Evolutionary conservation across 2,329 filamentous ascomycete genomes (phyloP).

Genomic region (Phialocephala subalpina): DNA sequence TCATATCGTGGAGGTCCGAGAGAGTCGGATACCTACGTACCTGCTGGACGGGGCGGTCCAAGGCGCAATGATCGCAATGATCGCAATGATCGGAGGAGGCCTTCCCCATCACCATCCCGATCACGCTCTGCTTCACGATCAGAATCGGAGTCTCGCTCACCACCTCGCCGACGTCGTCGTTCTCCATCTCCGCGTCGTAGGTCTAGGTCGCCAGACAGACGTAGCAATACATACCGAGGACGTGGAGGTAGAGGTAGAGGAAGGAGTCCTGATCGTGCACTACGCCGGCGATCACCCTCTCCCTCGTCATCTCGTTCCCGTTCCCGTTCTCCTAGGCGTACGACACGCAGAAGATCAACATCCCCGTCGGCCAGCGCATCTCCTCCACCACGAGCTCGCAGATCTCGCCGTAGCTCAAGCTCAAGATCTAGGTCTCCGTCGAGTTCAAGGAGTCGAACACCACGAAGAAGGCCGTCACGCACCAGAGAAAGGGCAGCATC

Average conservation of each 20-base stretch:
- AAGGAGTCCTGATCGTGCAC: conserved; percentile 43
- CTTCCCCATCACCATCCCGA: conserved; percentile 42
- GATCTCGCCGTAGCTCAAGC: conserved; percentile 41
- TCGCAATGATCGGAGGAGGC: conserved; percentile 37
- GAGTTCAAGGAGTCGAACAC: conserved; percentile 38
- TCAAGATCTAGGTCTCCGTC: conserved; percentile 41
- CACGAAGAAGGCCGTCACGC: conserved; percentile 30
- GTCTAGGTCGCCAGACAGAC: conserved; percentile 42
- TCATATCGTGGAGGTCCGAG: conserved; percentile 41
- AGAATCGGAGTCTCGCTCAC: conserved; percentile 41
- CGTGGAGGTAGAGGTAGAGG: conserved; percentile 40
- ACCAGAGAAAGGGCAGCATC: conserved; percentile 31
- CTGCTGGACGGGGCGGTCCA: conserved; percentile 40
- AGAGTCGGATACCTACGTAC: conserved; percentile 45
- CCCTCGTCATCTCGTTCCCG: conserved; percentile 37
- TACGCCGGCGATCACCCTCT: conserved; percentile 40
- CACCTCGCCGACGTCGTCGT: conserved; percentile 38
- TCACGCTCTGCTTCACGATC: conserved; percentile 38
- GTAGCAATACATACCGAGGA: conserved; percentile 37
- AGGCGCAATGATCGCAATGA: conserved; percentile 43
- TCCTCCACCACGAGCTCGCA: conserved; percentile 39
- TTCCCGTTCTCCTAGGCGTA: conserved; percentile 40
- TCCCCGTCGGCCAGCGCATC: conserved; percentile 41
- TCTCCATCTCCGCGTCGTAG: conserved; percentile 42
- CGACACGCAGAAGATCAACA: conserved; percentile 42